Evolutionary conservation across 2,329 filamentous ascomycete species (phyloP).

Genomic region (Exophiala sp.): DNA sequence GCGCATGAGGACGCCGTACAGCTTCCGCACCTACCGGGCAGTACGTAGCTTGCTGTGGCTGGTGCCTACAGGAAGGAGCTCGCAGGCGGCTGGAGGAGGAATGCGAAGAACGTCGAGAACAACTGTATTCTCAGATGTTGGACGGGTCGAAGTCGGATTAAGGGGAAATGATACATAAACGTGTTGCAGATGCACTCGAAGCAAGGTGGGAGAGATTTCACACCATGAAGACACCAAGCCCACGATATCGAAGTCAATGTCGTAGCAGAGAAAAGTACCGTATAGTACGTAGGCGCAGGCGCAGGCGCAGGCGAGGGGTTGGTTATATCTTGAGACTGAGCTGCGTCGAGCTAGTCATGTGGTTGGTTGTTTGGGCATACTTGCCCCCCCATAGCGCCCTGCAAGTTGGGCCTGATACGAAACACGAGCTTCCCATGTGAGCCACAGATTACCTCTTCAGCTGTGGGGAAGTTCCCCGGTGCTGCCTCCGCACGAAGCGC

Average conservation of each 20-base stretch:
- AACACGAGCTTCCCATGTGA: conserved; percentile 7
- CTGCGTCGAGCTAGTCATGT: background rate
- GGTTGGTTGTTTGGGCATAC: too few relatives aligned
- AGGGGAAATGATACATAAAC: background rate
- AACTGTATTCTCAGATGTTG: background rate
- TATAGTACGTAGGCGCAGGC: conserved; percentile 3
- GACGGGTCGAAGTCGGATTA: background rate
- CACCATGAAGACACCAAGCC: background rate
- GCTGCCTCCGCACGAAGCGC: background rate
- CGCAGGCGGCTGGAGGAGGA: conserved; percentile 5
- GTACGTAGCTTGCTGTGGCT: conserved; percentile 15
- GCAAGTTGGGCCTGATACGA: conserved; percentile 2
- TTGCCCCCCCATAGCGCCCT: too few relatives aligned
- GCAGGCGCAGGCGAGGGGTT: conserved; percentile 1
- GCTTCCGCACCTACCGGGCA: conserved; percentile 9
- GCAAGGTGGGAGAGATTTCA: conserved; percentile 3
- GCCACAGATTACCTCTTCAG: too few relatives aligned
- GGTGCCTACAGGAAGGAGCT: conserved; percentile 21
- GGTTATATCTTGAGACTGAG: background rate
- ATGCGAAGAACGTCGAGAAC: background rate
- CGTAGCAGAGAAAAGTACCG: background rate
- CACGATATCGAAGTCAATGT: background rate
- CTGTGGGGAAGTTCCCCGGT: background rate
- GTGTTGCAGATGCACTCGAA: background rate
- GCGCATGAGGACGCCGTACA: conserved; percentile 12